These are phyloP conservation scores for Thermoascus crustaceus DNA, from an alignment of 2,329 filamentous ascomycete species.

Conservation along the genomic window DNA sequence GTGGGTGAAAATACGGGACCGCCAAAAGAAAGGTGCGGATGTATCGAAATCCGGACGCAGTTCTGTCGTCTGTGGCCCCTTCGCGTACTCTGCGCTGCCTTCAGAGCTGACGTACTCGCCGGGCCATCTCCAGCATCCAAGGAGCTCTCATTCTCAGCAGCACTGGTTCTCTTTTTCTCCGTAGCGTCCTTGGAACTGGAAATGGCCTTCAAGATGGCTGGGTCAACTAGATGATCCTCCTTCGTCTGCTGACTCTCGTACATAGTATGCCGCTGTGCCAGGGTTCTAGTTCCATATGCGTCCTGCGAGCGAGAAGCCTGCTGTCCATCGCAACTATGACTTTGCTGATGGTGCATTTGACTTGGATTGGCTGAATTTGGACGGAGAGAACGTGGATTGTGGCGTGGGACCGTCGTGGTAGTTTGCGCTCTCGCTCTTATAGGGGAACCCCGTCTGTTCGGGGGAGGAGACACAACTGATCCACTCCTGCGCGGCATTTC, in stretches of 20 bases:
- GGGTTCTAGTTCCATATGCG: no score
- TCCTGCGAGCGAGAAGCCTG: no score
- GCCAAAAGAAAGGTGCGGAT: constrained; percentile 28
- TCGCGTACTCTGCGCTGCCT: constrained; percentile 23
- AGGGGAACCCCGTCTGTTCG: not conserved
- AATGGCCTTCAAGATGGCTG: constrained; percentile 2
- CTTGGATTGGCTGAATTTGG: not conserved
- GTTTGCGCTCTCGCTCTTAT: not conserved
- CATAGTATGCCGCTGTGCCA: constrained; percentile 17
- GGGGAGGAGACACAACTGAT: constrained; percentile 16
- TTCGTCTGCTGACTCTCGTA: constrained; percentile 14
- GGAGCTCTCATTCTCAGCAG: constrained; percentile 14
- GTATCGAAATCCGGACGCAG: constrained; percentile 35
- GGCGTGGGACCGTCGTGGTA: not conserved
- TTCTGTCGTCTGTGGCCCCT: constrained; percentile 37
- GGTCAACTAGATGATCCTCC: constrained; percentile 16
- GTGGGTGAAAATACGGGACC: constrained; percentile 26
- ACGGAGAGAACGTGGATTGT: not conserved
- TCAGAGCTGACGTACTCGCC: constrained; percentile 23
- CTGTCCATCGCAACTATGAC: no score
- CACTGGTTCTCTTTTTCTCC: constrained; percentile 10
- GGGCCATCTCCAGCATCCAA: constrained; percentile 16
- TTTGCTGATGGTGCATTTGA: no score
- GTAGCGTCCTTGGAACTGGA: constrained; percentile 9
- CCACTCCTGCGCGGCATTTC: constrained; percentile 23